Base-by-base conservation (phyloP, 371 early-diverging fungal genomes). In the Vairimorpha ceranae region DNA sequence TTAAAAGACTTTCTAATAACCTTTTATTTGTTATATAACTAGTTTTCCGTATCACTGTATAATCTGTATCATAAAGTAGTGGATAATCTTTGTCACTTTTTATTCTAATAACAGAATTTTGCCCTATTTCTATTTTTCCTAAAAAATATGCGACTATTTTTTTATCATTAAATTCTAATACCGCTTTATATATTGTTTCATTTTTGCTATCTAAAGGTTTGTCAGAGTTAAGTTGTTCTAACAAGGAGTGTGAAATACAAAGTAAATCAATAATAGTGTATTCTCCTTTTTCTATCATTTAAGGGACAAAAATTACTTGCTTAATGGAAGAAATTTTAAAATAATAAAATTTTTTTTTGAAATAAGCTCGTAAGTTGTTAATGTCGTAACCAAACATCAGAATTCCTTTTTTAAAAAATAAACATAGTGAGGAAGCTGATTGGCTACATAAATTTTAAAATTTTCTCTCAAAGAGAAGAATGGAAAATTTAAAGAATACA, bases 71-170 rank as follows among this genome's bases (percentile, higher is more conserved):
- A 32, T 46, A 59, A 21, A 70, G 43, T 3, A 70, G 8, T 17
- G 30, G 25, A 21, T 29, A 43, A 17, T 8, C 32, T 8, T 23
- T 45, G 17, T 59, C 33, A 25, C 60, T 46, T 7, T 27, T 23
- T 2, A 70, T 25, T 43, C 33, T 6, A 43, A 70, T 70, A 14
- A 25, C 43, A 21, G 60, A 43, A n/a, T 41, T 54, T 30, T 35
- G 19, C 7, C 70, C 70, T 19, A 70, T 52, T 21, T 58, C 59
- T 45, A 70, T 70, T 41, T 58, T 36, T 29, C 54, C 70, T 56
- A 70, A 32, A 60, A 70, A 70, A 59, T 70, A 70, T 35, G 41
- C 70, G 30, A 70, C 61, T 6, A 27, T 43, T 27, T 58, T 32
- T 27, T 45, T 35, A 43, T 29, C 27, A 3, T 25, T 46, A 27